phyloP scores from a whole-genome alignment of 148 eudicot species.

The Agrostemma githago region DNA sequence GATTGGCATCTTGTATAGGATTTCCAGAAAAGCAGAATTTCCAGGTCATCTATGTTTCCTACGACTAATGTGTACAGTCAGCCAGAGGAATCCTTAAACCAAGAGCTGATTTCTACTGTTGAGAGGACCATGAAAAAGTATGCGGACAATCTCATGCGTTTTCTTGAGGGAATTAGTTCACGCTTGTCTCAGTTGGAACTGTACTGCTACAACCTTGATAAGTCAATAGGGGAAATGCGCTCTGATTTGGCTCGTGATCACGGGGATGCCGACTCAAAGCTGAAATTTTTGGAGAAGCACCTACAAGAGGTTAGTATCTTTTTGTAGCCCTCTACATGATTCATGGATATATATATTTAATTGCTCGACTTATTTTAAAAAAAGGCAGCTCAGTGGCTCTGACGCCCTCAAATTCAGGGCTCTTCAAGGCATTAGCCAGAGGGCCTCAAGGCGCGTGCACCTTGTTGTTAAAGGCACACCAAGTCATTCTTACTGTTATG shows the following conservation, averaged over 20 bases:
- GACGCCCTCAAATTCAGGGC: not conserved
- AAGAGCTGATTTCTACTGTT: slow-evolving; percentile 63
- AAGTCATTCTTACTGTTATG: not conserved
- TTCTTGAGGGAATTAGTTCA: slow-evolving; percentile 96
- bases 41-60: slow-evolving; percentile 75
- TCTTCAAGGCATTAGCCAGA: not conserved
- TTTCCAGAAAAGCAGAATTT: slow-evolving; percentile 86
- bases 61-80: slow-evolving; percentile 54
- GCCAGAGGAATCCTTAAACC: slow-evolving; percentile 68
- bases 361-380: not conserved
- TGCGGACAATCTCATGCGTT: slow-evolving; percentile 91
- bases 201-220: slow-evolving; percentile 96
- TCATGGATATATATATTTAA: not conserved
- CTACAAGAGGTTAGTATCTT: slow-evolving; percentile 71
- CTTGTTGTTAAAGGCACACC: not conserved
- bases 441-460: not conserved
- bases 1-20: slow-evolving; percentile 48
- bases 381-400: not conserved
- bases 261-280: slow-evolving; percentile 76
- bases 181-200: slow-evolving; percentile 88
- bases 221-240: slow-evolving; percentile 95
- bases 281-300: slow-evolving; percentile 87
- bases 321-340: not conserved
- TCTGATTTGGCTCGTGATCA: slow-evolving; percentile 81
- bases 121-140: slow-evolving; percentile 88